Conservation (phyloP, 257 asterid genomes). For the Buddleja alternifolia region DNA sequence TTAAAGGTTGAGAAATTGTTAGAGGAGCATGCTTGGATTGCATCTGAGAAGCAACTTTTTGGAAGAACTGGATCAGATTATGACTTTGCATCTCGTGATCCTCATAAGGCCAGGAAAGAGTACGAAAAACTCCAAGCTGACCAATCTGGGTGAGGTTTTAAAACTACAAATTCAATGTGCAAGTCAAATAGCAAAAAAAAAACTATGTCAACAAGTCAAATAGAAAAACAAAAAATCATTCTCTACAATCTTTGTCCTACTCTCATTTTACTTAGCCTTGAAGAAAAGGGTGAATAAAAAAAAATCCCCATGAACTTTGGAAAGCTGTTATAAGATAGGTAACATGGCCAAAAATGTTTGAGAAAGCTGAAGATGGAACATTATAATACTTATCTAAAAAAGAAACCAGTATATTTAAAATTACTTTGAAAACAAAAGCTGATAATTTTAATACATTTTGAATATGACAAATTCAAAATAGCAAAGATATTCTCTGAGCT, state of each 20-base stretch:
- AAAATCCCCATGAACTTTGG: no score
- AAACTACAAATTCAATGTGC: neutral
- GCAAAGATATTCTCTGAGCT: no score
- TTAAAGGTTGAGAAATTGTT: conserved; percentile 78
- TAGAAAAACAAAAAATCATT: no score
- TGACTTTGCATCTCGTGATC: conserved; percentile 83
- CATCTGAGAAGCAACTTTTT: conserved; percentile 93
- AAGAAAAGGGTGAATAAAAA: conserved; percentile 98
- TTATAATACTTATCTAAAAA: no score
- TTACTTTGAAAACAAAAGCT: no score
- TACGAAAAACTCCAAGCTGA: conserved; percentile 81
- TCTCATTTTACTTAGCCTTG: conserved; percentile 61
- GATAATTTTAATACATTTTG: no score
- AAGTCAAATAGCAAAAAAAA: conserved; percentile 14
- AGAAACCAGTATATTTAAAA: no score
- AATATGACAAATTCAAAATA: no score
- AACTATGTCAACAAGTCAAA: no score
- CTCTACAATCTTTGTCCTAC: conserved; percentile 29
- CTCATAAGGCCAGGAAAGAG: conserved; percentile 66
- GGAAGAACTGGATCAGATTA: conserved; percentile 92
- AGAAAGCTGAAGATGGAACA: no score
- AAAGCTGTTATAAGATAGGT: no score
- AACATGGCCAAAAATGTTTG: no score
- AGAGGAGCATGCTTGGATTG: conserved; percentile 91
- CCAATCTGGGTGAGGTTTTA: conserved; percentile 78